A percentile compares a stretch with the other conserved stretches of the same genome.
phyloP scores from a whole-genome alignment of 768 basidiomycete species.

The Termitomyces sp. region DNA sequence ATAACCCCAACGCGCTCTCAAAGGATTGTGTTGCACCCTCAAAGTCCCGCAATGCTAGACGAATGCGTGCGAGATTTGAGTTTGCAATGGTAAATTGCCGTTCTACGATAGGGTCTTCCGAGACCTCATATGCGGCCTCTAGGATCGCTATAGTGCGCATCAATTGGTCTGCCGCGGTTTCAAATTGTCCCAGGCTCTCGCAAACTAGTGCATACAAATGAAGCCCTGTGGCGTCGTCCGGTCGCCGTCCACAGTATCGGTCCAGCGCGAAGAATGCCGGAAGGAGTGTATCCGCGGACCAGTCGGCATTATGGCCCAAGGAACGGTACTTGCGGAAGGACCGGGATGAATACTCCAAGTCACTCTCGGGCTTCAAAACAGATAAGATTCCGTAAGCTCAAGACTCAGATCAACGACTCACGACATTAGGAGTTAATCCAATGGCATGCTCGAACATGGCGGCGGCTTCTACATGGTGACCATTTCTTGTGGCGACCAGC shows the following conservation, averaged over 20 bases:
- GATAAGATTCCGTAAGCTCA: conserved; percentile 1
- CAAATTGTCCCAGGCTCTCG: conserved; percentile 75
- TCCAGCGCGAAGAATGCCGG: conserved; percentile 81
- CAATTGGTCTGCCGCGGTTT: conserved; percentile 57
- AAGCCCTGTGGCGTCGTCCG: conserved; percentile 69
- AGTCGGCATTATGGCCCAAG: conserved; percentile 10
- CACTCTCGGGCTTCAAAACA: conserved; percentile 66
- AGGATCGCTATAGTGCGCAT: conserved; percentile 65
- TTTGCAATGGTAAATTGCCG: conserved; percentile 79
- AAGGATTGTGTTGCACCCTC: conserved; percentile 65
- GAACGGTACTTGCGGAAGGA: conserved; percentile 44
- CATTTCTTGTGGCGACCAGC: conserved; percentile 60
- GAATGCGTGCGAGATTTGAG: conserved; percentile 75
- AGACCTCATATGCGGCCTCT: conserved; percentile 87
- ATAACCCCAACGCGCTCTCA: conserved; percentile 67
- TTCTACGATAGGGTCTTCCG: conserved; percentile 79
- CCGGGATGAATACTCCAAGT: conserved; percentile 70
- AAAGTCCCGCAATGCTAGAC: conserved; percentile 59
- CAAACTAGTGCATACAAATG: conserved; percentile 86
- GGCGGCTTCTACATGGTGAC: conserved; percentile 58
- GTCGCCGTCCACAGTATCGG: conserved; percentile 67
- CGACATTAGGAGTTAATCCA: conserved; percentile 54
- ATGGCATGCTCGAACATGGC: conserved; percentile 76
- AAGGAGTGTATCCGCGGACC: conserved; percentile 50
- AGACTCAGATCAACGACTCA: conserved; percentile 32